Conservation (phyloP, 305 asterid genomes). For the Fraxinus paxiana region DNA sequence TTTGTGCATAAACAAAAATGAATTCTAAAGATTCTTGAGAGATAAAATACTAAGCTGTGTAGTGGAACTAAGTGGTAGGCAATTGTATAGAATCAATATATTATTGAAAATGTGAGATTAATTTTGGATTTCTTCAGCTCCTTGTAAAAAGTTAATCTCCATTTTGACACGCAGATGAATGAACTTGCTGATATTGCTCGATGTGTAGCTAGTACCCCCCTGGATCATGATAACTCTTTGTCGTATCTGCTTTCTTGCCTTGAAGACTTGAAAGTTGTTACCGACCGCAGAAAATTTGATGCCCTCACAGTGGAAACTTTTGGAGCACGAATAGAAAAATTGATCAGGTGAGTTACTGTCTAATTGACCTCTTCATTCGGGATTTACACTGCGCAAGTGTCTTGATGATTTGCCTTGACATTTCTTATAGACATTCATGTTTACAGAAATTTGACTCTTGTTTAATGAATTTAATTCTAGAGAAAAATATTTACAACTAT, state of each 20-base stretch:
- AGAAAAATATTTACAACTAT: constrained; percentile 93
- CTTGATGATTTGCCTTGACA: neutral
- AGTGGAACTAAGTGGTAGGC: neutral
- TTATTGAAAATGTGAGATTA: neutral
- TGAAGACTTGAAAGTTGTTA: constrained; percentile 89
- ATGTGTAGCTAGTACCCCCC: constrained; percentile 84
- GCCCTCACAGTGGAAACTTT: constrained; percentile 95
- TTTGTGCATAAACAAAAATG: neutral
- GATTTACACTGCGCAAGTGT: constrained; percentile 3
- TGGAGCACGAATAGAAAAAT: constrained; percentile 97
- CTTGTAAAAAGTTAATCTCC: constrained; percentile 6
- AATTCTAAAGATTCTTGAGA: neutral
- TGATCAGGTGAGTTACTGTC: constrained; percentile 57
- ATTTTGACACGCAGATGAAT: constrained; percentile 60
- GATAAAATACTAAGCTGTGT: neutral
- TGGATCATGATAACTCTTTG: constrained; percentile 82
- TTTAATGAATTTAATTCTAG: constrained; percentile 35
- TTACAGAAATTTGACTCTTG: constrained; percentile 10
- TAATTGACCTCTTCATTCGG: constrained; percentile 16
- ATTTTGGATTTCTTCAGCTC: neutral
- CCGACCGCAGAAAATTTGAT: constrained; percentile 83
- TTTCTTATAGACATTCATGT: neutral
- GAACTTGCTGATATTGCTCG: constrained; percentile 99
- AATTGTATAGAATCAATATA: constrained; percentile 5
- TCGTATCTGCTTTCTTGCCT: constrained; percentile 86